Evolutionary conservation across 2,329 filamentous ascomycete species (phyloP).

Genomic region (Ceratocystis eucalypticola): DNA sequence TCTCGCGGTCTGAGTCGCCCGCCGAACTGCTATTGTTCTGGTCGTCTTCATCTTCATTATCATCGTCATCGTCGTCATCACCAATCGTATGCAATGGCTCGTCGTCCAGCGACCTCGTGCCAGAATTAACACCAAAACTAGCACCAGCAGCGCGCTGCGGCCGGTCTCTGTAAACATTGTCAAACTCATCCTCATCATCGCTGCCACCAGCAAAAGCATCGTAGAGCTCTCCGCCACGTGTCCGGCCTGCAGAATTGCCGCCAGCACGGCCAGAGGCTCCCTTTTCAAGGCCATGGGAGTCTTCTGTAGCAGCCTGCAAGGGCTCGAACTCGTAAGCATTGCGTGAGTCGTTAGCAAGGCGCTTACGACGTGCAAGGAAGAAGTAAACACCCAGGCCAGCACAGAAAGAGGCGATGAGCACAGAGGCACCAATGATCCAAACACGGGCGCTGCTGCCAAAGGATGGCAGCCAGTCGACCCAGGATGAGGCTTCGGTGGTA

Average conservation of each 20-base stretch:
- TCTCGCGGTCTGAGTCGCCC: conserved; percentile 26
- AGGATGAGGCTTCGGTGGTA: conserved; percentile 38
- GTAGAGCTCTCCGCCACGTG: conserved; percentile 77
- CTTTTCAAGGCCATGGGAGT: conserved; percentile 36
- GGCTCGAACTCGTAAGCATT: conserved; percentile 93
- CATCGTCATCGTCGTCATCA: conserved; percentile 23
- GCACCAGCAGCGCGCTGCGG: conserved; percentile 11
- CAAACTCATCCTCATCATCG: conserved; percentile 43
- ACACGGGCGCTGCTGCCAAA: conserved; percentile 79
- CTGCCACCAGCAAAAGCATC: conserved; percentile 90
- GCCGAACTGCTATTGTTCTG: conserved; percentile 35
- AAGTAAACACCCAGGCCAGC: conserved; percentile 67
- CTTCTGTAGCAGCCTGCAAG: conserved; percentile 62
- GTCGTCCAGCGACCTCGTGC: conserved; percentile 6
- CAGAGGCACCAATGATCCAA: conserved; percentile 83
- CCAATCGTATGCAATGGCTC: conserved; percentile 18
- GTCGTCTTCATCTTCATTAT: conserved; percentile 22
- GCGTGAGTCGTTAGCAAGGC: conserved; percentile 57
- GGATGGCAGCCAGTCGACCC: conserved; percentile 77
- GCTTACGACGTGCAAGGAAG: conserved; percentile 62
- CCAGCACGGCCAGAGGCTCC: conserved; percentile 21
- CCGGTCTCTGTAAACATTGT: conserved; percentile 31
- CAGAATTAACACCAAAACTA: neutral
- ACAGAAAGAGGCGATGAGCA: conserved; percentile 78
- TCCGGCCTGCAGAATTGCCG: conserved; percentile 31